Evolutionary conservation across 768 basidiomycete genomes (phyloP), one percentile per base, ranked within the genome.

Genomic region (Boletus speciosus): DNA sequence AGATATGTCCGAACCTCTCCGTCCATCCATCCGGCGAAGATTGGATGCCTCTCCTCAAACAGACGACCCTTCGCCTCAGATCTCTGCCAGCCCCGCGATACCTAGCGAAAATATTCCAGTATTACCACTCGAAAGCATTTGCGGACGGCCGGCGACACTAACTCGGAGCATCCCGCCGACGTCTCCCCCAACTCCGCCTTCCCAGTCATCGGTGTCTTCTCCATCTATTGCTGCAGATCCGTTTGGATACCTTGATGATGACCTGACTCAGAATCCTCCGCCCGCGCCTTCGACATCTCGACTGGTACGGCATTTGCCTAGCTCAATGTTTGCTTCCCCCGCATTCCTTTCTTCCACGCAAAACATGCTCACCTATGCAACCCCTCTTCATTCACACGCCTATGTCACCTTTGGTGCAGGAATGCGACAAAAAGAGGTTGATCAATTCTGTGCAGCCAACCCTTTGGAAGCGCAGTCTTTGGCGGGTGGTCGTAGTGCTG

Each of bases 371-470:
- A 73, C 76, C 2, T 79, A 81, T 21, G 77, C 80, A 6, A 78
- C 78, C 47, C 82, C 89, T 29, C 75, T 86, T 34, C 76, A 91
- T 65, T 71, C 84, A 3, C 81, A 88, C 50, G 88, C 87, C 35
- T 93, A 83, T 66, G 85, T 94, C 10, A 89, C 92, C 1, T 91
- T 95, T 61, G 92, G 92, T 21, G 85, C 93, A 6, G 93, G 93
- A 3, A 84, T 84, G 75, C 76, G 81, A 29, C 91, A 94, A 69
- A 93, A 92, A 66, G 84, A 92, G 56, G 77, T 96, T 40, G 93
- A 96, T 63, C 77, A 78, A 14, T 90, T 78, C 66, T 90, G 86
- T 0, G 84, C 90, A 0, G 76, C 77, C 40, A 74, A 89, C 61
- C 85, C 82, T 34, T 70, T 93, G 42, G 81, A 81, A 61, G 87